A percentile compares a stretch with the other conserved stretches of the same genome.
Conservation (phyloP, 192 early-diverging fungal genomes). For the Podochytrium sp. region DNA sequence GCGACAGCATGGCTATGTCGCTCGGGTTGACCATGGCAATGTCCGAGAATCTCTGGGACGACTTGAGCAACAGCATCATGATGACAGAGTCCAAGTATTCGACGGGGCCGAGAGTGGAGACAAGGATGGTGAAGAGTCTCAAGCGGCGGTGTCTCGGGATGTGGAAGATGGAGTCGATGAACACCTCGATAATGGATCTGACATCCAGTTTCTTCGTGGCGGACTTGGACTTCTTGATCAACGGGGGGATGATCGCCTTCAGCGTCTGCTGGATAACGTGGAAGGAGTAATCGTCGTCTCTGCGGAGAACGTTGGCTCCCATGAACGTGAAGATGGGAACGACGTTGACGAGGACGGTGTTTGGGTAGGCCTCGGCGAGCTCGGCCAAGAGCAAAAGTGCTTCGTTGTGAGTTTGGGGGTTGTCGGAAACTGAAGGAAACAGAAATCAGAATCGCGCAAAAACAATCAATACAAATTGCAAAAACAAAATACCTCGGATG, state of each 20-base stretch:
- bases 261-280: slow-evolving; percentile 90
- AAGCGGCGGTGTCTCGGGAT: slow-evolving; percentile 93
- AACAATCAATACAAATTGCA: not conserved
- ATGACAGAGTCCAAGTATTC: slow-evolving; percentile 76
- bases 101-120: slow-evolving; percentile 76
- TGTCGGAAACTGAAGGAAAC: slow-evolving; percentile 63
- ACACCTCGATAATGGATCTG: slow-evolving; percentile 81
- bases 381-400: slow-evolving; percentile 84
- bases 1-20: slow-evolving; percentile 68
- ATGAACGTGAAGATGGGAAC: slow-evolving; percentile 99
- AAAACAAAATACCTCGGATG: slow-evolving; percentile 53
- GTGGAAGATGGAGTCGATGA: slow-evolving; percentile 88
- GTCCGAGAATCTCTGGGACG: slow-evolving; percentile 58
- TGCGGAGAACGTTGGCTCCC: slow-evolving; percentile 92
- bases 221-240: slow-evolving; percentile 51
- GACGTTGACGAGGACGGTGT: slow-evolving; percentile 85
- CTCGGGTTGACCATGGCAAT: slow-evolving; percentile 40
- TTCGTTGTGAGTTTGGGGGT: slow-evolving; percentile 94
- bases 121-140: slow-evolving; percentile 80
- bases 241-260: slow-evolving; percentile 82
- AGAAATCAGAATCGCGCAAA: not conserved
- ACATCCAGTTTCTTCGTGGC: slow-evolving; percentile 49
- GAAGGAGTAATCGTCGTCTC: slow-evolving; percentile 97
- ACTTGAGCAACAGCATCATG: slow-evolving; percentile 72
- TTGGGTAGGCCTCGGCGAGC: slow-evolving; percentile 79